These are phyloP conservation scores for Harringtonia lauricola DNA, from an alignment of 2,329 filamentous ascomycete species.

Conservation along the genomic window DNA sequence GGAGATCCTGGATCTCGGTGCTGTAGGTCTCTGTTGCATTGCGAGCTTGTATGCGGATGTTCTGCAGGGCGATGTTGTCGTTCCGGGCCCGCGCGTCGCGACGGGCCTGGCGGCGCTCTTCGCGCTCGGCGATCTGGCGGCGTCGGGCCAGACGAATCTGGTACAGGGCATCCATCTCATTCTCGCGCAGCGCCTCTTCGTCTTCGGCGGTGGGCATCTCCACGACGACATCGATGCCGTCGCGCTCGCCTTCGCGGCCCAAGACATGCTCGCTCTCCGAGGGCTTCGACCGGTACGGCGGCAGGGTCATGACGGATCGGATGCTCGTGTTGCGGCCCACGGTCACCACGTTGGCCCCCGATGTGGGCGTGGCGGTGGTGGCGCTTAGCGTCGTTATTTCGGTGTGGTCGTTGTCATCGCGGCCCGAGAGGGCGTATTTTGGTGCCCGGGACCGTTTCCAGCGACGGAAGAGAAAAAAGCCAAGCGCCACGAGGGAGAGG, in stretches of 20 bases:
- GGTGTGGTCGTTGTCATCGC: constrained; percentile 14
- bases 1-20: constrained; percentile 49
- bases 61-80: constrained; percentile 58
- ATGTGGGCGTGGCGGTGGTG: neutral
- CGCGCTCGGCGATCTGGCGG: constrained; percentile 63
- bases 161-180: constrained; percentile 88
- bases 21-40: constrained; percentile 31
- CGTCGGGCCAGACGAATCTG: constrained; percentile 75
- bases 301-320: constrained; percentile 88
- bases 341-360: constrained; percentile 8
- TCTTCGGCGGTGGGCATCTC: constrained; percentile 75
- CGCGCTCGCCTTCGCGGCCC: constrained; percentile 81
- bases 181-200: constrained; percentile 66
- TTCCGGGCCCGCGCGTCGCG: constrained; percentile 62
- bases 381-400: neutral
- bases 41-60: constrained; percentile 48
- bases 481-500: neutral
- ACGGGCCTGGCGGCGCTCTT: constrained; percentile 59
- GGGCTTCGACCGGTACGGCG: constrained; percentile 66
- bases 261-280: constrained; percentile 71
- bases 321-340: constrained; percentile 79
- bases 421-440: constrained; percentile 13
- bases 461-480: constrained; percentile 1
- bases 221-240: constrained; percentile 80
- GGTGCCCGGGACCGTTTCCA: constrained; percentile 3